Evolutionary conservation across 1,284 basidiomycete genomes (phyloP), one percentile per base, ranked within the genome.

Genomic region (Microbotryum lychnidis-dioicae): DNA sequence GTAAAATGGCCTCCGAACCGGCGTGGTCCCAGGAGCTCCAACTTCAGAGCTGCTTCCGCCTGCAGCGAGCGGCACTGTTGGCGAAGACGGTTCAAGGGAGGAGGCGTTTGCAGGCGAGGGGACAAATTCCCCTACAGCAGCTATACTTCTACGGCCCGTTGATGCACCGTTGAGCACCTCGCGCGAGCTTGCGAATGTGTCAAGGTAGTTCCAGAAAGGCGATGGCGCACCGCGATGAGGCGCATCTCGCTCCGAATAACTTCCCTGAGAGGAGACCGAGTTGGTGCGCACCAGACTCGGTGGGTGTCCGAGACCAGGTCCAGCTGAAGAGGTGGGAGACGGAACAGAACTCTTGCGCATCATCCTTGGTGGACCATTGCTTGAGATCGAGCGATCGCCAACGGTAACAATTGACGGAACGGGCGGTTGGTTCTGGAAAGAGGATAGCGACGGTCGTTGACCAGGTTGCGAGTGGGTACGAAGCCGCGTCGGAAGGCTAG

Each of bases 1-100:
- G 73, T 93, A 87, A 75, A 94, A 96, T 7, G 92, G 91, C 66
- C 91, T 86, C 60, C 70, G 56, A 1, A 65, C 33, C 78, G 74
- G 2, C 82, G 82, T 57, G 21, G 69, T 29, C 45, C 64, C 27
- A 33, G 53, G 44, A 23, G 42, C 37, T 18, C 37, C 37, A 42
- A 12, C 37, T 2, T 42, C 37, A 10, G 37, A 42, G 37, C 14
- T 42, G 37, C 14, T 3, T 42, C 14, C 16, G 37, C 37, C 14
- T 42, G 37, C 37, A 18, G 37, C 37, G 16, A 42, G 37, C 12
- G 37, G 37, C 2, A 42, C 6, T 10, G 37, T 42, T 6, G 37
- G 37, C 37, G 37, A 42, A 16, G 37, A 42, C 10, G 37, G 37
- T 42, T 42, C 14, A 18, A 42, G 37, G 37, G 37, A 42, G 16